Evolutionary conservation across 768 basidiomycete species (phyloP), one percentile per base, ranked within the genome.

Genomic region (Mrakia hoshinonis): DNA sequence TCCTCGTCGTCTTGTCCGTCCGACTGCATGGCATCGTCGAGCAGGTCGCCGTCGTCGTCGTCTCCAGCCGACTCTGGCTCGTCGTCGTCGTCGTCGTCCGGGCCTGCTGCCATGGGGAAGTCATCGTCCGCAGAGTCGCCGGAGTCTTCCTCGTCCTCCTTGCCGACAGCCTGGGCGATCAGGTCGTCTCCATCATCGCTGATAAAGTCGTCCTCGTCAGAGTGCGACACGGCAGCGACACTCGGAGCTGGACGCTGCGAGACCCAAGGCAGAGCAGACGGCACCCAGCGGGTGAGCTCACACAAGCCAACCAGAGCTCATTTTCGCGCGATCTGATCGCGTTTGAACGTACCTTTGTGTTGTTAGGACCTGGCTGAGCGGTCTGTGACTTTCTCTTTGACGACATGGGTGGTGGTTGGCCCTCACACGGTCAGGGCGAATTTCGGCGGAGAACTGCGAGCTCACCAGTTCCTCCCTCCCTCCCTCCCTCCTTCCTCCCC

Each of bases 111-210:
- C 36, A 4, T 26, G 13, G 52, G n/a, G 52, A 58, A 34, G 34
- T 55, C 64, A 31, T 70, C 73, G 18, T 62, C 72, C 22, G 73
- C 72, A 4, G 67, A 64, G 54, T 73, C 75, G 29, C 66, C 75
- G 4, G 68, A 68, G 61, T 73, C 73, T 20, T 70, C 74, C 24
- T 69, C 72, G 38, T 70, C 63, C 34, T 70, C 39, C 36, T 58
- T 68, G 20, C 68, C 68, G n/a, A 60, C 74, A 2, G 75, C 67
- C 18, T 52, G n/a, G 0, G 72, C 63, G 38, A 75, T 61, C 36
- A 74, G 64, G 36, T 75, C 75, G 38, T 74, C 74, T 62, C 75
- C 75, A 64, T 74, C 73, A 58, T 75, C 75, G 10, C 60, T 63
- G 67, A 73, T 73, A 46, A 74, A 75, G 43, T 67, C 73, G 34